phyloP scores from a whole-genome alignment of 352 stramenopile genomes.

The Phytophthora sansomeana region DNA sequence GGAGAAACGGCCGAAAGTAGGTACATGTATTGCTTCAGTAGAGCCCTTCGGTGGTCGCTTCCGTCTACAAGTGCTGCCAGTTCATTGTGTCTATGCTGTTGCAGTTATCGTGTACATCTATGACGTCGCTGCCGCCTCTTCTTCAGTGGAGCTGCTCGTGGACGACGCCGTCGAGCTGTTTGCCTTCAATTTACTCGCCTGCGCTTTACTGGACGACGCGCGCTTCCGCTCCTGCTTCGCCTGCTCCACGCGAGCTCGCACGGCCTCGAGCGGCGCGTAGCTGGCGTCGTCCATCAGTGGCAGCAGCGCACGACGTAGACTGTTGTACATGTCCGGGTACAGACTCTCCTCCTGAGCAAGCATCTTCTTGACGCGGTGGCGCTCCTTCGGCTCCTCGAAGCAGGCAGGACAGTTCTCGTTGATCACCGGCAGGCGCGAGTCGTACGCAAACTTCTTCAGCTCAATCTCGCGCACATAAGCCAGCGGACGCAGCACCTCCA shows the following conservation, averaged over 20 bases:
- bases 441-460: constrained; percentile 87
- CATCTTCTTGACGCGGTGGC: constrained; percentile 98
- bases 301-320: constrained; percentile 64
- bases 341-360: constrained; percentile 95
- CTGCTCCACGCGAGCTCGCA: constrained; percentile 60
- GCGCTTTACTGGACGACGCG: constrained; percentile 33
- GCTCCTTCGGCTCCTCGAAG: constrained; percentile 98
- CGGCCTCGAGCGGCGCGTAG: constrained; percentile 66
- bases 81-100: no score
- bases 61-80: constrained; percentile 21
- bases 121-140: constrained; percentile 12
- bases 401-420: constrained; percentile 99
- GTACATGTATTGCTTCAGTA: no score
- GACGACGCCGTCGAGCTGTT: constrained; percentile 10
- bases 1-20: no score
- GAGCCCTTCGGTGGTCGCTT: neutral
- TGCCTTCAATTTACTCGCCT: constrained; percentile 19
- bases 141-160: constrained; percentile 30
- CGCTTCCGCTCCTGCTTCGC: constrained; percentile 58
- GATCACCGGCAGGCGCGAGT: constrained; percentile 95
- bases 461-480: constrained; percentile 96
- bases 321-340: constrained; percentile 90
- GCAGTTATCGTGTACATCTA: no score
- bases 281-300: constrained; percentile 86
- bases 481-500: constrained; percentile 96